Evolutionary conservation across 2,329 filamentous ascomycete genomes (phyloP).

Genomic region (Fusarium solani-melongenae): DNA sequence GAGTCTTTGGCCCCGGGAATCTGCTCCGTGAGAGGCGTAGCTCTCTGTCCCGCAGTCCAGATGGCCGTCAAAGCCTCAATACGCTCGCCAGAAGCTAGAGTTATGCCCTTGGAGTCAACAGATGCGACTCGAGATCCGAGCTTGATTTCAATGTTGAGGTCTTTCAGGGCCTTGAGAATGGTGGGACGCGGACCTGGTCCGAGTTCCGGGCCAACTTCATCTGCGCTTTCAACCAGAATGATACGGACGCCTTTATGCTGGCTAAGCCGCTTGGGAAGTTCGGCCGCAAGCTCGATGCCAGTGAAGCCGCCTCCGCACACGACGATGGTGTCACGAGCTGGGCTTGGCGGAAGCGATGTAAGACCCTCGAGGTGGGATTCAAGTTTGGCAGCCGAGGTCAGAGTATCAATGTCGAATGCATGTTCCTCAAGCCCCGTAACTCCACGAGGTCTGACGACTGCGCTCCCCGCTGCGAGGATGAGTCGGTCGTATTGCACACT

Average conservation of each 20-base stretch:
- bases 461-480: conserved; percentile 51
- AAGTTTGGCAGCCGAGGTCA: conserved; percentile 41
- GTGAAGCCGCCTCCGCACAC: conserved; percentile 51
- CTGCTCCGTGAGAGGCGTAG: conserved; percentile 47
- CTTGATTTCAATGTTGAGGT: conserved; percentile 45
- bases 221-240: conserved; percentile 45
- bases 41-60: conserved; percentile 52
- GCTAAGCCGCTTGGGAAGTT: conserved; percentile 45
- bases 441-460: conserved; percentile 40
- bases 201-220: conserved; percentile 47
- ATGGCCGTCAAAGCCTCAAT: conserved; percentile 49
- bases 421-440: conserved; percentile 45
- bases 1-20: conserved; percentile 45
- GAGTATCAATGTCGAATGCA: conserved; percentile 49
- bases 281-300: conserved; percentile 47
- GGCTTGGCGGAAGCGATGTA: conserved; percentile 29
- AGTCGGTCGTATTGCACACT: conserved; percentile 46
- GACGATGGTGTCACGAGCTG: conserved; percentile 48
- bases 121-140: conserved; percentile 42
- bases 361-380: conserved; percentile 43
- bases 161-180: conserved; percentile 45
- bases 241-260: conserved; percentile 14
- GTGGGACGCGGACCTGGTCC: conserved; percentile 47
- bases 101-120: conserved; percentile 42
- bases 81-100: conserved; percentile 43